A percentile compares a stretch with the other conserved stretches of the same genome.
These are phyloP conservation scores for Annulohypoxylon nitens DNA, from an alignment of 495 filamentous ascomycete genomes.

Conservation along the genomic window DNA sequence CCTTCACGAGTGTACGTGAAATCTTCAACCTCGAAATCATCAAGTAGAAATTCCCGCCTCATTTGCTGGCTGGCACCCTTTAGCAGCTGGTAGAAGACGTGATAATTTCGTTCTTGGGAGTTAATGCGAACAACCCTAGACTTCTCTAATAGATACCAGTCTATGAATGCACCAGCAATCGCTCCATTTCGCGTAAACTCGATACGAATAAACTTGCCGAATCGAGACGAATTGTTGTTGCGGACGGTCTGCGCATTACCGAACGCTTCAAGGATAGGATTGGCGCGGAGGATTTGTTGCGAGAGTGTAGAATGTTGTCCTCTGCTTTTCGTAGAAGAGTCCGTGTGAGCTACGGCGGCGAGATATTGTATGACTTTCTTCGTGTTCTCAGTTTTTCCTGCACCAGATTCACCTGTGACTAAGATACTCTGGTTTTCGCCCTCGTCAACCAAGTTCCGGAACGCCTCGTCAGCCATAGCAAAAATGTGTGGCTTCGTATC, in stretches of 20 bases:
- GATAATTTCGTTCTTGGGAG: constrained; percentile 91
- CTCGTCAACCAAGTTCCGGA: constrained; percentile 94
- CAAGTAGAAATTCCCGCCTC: constrained; percentile 80
- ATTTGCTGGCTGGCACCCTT: constrained; percentile 80
- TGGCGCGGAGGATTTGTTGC: constrained; percentile 94
- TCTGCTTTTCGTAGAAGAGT: constrained; percentile 74
- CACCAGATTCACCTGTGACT: constrained; percentile 98
- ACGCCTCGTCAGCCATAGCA: constrained; percentile 98
- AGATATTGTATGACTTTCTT: constrained; percentile 99
- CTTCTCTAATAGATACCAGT: constrained; percentile 99
- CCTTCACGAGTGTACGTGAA: constrained; percentile 93
- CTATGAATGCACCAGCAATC: constrained; percentile 95
- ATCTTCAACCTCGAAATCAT: constrained; percentile 79
- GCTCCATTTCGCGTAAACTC: constrained; percentile 92
- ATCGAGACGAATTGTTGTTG: constrained; percentile 98
- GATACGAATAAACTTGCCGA: constrained; percentile 99
- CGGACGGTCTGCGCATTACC: constrained; percentile 98
- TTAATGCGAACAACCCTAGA: constrained; percentile 93
- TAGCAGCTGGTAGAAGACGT: constrained; percentile 96
- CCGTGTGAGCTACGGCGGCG: constrained; percentile 89
- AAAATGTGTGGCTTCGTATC: constrained; percentile 98
- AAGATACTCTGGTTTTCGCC: constrained; percentile 97
- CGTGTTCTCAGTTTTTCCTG: constrained; percentile 99
- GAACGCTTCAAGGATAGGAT: constrained; percentile 98
- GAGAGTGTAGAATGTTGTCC: constrained; percentile 88